Evolutionary conservation across 2,329 filamentous ascomycete genomes (phyloP).

Genomic region (Whalleya microplaca): DNA sequence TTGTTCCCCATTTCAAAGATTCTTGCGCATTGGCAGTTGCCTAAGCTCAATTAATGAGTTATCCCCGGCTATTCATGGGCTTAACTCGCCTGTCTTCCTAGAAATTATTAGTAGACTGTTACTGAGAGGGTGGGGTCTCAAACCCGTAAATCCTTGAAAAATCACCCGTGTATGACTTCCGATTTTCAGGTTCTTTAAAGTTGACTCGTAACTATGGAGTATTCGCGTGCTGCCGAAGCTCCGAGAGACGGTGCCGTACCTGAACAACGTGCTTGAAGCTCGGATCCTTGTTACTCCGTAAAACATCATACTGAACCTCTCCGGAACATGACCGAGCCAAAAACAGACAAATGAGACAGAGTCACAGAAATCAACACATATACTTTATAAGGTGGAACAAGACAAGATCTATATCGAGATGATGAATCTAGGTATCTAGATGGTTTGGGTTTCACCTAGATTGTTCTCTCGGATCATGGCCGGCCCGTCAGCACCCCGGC

Average conservation of each 20-base stretch:
- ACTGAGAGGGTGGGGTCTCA: not conserved
- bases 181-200: constrained; percentile 44
- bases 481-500: not conserved
- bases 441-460: not conserved
- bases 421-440: not conserved
- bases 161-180: constrained; percentile 45
- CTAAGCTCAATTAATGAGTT: constrained; percentile 35
- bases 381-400: not conserved
- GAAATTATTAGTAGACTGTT: constrained; percentile 8
- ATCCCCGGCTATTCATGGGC: not conserved
- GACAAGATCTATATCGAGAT: not conserved
- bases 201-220: constrained; percentile 35
- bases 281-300: not conserved
- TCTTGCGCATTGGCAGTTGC: constrained; percentile 78
- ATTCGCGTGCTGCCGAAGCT: constrained; percentile 26
- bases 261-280: not conserved
- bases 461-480: not conserved
- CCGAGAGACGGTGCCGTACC: constrained; percentile 11
- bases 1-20: constrained; percentile 77
- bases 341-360: not conserved
- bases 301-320: not conserved
- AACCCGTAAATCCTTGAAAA: constrained; percentile 48
- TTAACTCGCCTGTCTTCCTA: constrained; percentile 29
- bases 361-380: not conserved
- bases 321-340: not conserved